Evolutionary conservation across 805 yeast species (phyloP), one percentile per base, ranked within the genome.

Genomic region (Pichia thaimueangensis): DNA sequence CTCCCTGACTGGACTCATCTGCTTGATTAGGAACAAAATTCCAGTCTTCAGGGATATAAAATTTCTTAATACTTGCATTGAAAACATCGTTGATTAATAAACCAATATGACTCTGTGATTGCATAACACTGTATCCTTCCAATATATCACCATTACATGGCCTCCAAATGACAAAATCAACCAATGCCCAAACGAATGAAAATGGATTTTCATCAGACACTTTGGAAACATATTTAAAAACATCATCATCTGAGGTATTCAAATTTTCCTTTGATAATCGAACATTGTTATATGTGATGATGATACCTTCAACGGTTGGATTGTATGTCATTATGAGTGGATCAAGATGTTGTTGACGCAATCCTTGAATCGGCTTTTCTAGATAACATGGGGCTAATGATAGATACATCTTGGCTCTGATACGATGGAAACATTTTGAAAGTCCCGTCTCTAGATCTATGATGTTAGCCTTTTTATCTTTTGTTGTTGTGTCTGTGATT

Each of bases 41-140:
- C 98, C 98, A 93, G 36, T 70, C 74, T 32, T 68, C 65, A n/a
- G 98, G 98, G 47, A 93, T 88, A 53, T 78, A 80, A 58, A 74
- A 80, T 59, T 85, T 80, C 63, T 85, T 86, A 49, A 93, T 86
- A 35, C 91, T 80, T 19, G 97, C 97, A 64, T 93, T 93, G 69
- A 93, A 93, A 1, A 95, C 86, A 64, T 93, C 97, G 60, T 86
- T 89, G 38, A 93, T 71, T 50, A 93, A 72, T 47, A 93, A 69
- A 47, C 97, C 97, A 54, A 93, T 83, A 59, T 93, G 98, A 7
- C 96, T 82, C 15, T 95, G 95, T 3, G 96, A 82, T 67, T 91
- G 97, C 76, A 91, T 80, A 67, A 86, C 87, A 42, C 83, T 74
- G 69, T 80, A 74, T 11, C 98, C 98, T 61, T 89, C 94, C 16